phyloP scores from a whole-genome alignment of 176 grass and related monocot genomes.

The Triticum timopheevii region DNA sequence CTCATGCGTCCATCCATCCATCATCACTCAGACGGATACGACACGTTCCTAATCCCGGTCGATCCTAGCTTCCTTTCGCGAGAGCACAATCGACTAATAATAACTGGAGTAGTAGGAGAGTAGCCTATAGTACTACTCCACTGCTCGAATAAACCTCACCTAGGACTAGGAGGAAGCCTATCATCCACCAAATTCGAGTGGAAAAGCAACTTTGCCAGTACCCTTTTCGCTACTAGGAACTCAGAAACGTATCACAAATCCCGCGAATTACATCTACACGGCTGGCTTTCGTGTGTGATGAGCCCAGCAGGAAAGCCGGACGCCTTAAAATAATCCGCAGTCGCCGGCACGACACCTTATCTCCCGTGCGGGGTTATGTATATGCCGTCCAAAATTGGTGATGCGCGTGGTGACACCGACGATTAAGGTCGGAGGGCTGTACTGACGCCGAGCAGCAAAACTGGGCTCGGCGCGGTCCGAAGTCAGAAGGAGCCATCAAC shows the following conservation, averaged over 20 bases:
- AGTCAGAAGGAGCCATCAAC: not conserved
- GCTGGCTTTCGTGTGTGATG: not conserved
- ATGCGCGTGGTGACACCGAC: not conserved
- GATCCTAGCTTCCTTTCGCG: not conserved
- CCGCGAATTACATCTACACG: no score
- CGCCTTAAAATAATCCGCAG: not conserved
- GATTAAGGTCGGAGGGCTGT: not conserved
- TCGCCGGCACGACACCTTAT: not conserved
- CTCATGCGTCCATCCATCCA: not conserved
- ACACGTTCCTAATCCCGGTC: conserved; percentile 5
- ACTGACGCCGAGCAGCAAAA: not conserved
- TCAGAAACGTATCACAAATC: not conserved
- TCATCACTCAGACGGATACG: not conserved
- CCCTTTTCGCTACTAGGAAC: not conserved
- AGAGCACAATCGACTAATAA: conserved; percentile 13
- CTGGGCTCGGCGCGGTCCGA: not conserved
- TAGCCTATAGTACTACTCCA: not conserved
- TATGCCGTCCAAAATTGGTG: not conserved
- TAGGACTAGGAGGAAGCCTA: not conserved
- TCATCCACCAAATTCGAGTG: not conserved
- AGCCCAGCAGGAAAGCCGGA: not conserved
- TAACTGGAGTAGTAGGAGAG: no score
- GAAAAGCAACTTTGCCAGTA: not conserved
- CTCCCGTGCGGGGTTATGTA: not conserved
- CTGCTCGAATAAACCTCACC: not conserved